These are phyloP conservation scores for Boletus rubescentipes DNA, from an alignment of 768 basidiomycete genomes.

Conservation along the genomic window DNA sequence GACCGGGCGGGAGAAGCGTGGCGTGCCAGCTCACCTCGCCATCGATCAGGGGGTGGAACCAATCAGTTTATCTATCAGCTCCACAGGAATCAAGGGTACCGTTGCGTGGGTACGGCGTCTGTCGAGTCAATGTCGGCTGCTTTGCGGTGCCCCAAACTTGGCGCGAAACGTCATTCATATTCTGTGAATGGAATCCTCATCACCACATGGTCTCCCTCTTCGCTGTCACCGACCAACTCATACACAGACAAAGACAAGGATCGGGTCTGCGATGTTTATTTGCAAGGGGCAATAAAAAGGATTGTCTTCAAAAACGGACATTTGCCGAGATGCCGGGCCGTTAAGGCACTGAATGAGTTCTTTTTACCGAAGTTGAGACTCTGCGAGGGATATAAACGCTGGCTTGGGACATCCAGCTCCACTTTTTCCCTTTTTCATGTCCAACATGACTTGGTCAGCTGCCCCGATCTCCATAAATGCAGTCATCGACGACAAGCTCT, in stretches of 20 bases:
- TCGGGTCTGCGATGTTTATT: too few species aligned
- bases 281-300: too few species aligned
- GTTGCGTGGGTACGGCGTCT: too few species aligned
- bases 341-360: neutral
- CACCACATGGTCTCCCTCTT: slow-evolving; percentile 1
- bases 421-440: slow-evolving; percentile 4
- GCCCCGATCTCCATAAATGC: slow-evolving; percentile 27
- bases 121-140: neutral
- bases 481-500: slow-evolving; percentile 33
- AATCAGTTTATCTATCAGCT: too few species aligned
- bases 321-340: slow-evolving; percentile 24
- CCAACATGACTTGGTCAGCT: slow-evolving; percentile 29
- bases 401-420: slow-evolving; percentile 10
- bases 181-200: neutral
- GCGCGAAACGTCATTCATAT: neutral
- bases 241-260: too few species aligned
- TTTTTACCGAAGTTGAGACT: slow-evolving; percentile 4
- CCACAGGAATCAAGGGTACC: too few species aligned
- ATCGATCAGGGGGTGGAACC: neutral
- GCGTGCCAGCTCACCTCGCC: neutral
- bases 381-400: slow-evolving; percentile 20
- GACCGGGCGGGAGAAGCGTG: neutral
- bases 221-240: too few species aligned
- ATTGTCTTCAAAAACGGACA: slow-evolving; percentile 1
- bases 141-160: neutral